Base-by-base conservation (phyloP, 306 rosid species). In the Vigna angularis region DNA sequence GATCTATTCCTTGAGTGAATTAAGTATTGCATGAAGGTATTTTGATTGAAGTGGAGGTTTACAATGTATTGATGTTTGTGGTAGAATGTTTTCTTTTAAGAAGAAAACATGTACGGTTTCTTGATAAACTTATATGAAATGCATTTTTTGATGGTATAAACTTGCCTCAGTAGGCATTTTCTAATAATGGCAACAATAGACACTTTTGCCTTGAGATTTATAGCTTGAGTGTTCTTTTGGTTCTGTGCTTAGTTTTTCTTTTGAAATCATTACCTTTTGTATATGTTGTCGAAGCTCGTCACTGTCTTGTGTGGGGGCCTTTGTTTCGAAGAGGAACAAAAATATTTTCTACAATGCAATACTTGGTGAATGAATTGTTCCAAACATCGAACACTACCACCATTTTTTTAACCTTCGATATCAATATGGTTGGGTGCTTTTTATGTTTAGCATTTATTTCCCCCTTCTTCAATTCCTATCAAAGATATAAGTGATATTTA, bases 1-100 rank as follows among this genome's bases (percentile, higher is more conserved):
- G 97, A 63, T 85, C 96, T 85, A 77, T 95, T 86, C 98, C 99
- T 38, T 95, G 68, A 90, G 81, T 83, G 84, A 77, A 47, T 63
- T 49, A 0, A 49, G 55, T 73, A 66, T 53, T 20, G 52, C 62
- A 36, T 80, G 78, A 83, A 75, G 79, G 79, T 87, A 80, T 76
- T 79, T 70, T 81, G 73, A 75, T 26, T 80, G 89, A 81, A 74
- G 70, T 22, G 71, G 70, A 78, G 78, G 55, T 76, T 83, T 81
- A 79, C 71, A 62, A 75, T 80, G 82, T 73, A 76, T 79, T 81
- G 48, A 44, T 73, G 30, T 77, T 20, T 73, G 70, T 72, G 79
- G 69, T 86, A 83, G 82, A 45, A 40, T 77, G 76, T 79, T 85
- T 87, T 64, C 78, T 77, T 45, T 53, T 74, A 70, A 13, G 76